Evolutionary conservation across 1,284 basidiomycete genomes (phyloP).

Genomic region (Apiotrichum siamense): DNA sequence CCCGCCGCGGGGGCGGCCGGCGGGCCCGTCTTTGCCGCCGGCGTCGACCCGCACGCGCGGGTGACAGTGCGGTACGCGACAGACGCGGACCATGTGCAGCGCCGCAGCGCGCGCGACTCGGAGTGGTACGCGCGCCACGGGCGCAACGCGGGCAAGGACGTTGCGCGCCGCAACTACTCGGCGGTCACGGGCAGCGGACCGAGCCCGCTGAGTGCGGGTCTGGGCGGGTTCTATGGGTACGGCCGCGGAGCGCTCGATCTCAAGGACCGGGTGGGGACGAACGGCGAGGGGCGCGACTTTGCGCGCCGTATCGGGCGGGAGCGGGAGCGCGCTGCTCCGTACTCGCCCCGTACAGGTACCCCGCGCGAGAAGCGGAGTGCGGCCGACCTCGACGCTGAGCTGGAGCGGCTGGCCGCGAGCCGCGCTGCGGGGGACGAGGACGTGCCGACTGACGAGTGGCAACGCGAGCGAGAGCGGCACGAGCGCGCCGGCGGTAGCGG

Average conservation of each 20-base stretch:
- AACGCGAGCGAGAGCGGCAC: slow-evolving; percentile 3
- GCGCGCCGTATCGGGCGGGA: slow-evolving; percentile 30
- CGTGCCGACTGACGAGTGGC: background rate
- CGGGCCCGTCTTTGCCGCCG: slow-evolving; percentile 14
- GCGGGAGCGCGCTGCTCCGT: slow-evolving; percentile 19
- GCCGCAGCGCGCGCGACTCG: slow-evolving; percentile 24
- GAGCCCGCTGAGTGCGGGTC: too few relatives aligned
- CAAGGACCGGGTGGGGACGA: slow-evolving; percentile 16
- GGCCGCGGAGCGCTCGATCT: slow-evolving; percentile 9
- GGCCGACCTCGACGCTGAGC: slow-evolving; percentile 37
- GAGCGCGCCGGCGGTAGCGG: slow-evolving; percentile 6
- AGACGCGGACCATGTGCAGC: slow-evolving; percentile 25
- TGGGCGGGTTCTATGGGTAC: too few relatives aligned
- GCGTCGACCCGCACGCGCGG: slow-evolving; percentile 36
- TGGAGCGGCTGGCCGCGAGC: slow-evolving; percentile 29
- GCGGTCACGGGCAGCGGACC: too few relatives aligned
- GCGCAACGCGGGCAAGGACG: slow-evolving; percentile 36
- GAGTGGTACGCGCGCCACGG: slow-evolving; percentile 41
- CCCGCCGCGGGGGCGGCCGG: too few relatives aligned
- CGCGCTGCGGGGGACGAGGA: slow-evolving; percentile 15
- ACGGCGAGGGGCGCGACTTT: slow-evolving; percentile 31
- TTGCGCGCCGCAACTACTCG: slow-evolving; percentile 4
- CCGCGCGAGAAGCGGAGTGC: background rate
- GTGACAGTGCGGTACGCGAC: slow-evolving; percentile 36
- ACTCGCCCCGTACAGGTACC: too few relatives aligned